Percentiles rank a stretch among this genome's conserved stretches.
These are phyloP conservation scores for Podospora pseudopauciseta DNA, from an alignment of 495 filamentous ascomycete genomes.

Conservation along the genomic window DNA sequence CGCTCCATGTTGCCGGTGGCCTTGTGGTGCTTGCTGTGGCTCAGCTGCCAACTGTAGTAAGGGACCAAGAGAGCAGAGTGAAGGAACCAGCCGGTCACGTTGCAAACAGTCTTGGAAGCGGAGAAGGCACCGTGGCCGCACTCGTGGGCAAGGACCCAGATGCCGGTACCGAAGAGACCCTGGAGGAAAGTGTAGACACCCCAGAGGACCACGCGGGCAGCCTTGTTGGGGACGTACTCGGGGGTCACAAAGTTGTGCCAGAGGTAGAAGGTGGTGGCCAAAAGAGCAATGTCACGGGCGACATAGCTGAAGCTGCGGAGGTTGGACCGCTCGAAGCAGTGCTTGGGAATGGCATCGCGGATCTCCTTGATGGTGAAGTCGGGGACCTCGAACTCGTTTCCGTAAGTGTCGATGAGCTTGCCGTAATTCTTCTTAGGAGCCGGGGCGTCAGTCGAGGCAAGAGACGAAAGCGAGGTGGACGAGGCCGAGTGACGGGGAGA, in stretches of 20 bases:
- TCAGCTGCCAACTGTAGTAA: constrained; percentile 92
- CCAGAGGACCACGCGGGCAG: constrained; percentile 58
- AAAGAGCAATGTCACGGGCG: constrained; percentile 61
- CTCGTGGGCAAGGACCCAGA: constrained; percentile 86
- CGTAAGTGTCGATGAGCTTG: constrained; percentile 68
- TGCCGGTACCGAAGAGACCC: constrained; percentile 72
- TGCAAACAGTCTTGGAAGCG: constrained; percentile 72
- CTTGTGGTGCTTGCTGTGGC: constrained; percentile 93
- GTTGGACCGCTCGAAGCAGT: constrained; percentile 74
- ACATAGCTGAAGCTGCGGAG: constrained; percentile 62
- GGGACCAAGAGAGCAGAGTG: constrained; percentile 81
- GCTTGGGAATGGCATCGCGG: constrained; percentile 73
- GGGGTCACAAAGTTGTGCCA: constrained; percentile 62
- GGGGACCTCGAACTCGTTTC: constrained; percentile 69
- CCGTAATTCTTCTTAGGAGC: constrained; percentile 27
- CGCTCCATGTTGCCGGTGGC: constrained; percentile 91
- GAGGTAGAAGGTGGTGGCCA: constrained; percentile 61
- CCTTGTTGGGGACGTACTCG: constrained; percentile 57
- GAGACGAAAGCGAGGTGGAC: constrained; percentile 85
- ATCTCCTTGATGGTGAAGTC: constrained; percentile 80
- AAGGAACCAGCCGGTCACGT: constrained; percentile 79
- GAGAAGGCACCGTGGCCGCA: constrained; percentile 89
- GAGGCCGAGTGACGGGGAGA: constrained; percentile 76
- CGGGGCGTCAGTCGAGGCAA: constrained; percentile 58
- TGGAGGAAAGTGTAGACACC: constrained; percentile 66